Conservation (phyloP, 1,284 basidiomycete genomes). For the Leccinum huronense region DNA sequence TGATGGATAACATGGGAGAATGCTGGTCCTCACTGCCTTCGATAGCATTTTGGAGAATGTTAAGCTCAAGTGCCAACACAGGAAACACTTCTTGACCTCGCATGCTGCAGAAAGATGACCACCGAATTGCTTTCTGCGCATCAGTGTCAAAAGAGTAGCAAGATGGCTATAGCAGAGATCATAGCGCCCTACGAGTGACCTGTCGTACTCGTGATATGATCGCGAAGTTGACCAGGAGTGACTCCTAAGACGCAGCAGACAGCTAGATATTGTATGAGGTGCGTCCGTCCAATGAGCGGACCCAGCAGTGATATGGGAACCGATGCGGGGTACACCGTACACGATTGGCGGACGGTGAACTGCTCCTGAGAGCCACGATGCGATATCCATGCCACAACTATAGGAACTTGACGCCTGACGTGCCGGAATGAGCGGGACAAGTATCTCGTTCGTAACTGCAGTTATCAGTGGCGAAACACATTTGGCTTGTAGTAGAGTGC, state of each 20-base stretch:
- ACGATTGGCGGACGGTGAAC: slow-evolving; percentile 70
- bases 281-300: slow-evolving; percentile 94
- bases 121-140: slow-evolving; percentile 79
- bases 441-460: slow-evolving; percentile 62
- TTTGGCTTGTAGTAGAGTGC: slow-evolving; percentile 81
- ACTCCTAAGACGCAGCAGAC: slow-evolving; percentile 74
- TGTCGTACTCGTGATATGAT: slow-evolving; percentile 80
- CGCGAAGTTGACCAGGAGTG: slow-evolving; percentile 78
- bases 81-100: slow-evolving; percentile 96
- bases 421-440: slow-evolving; percentile 75
- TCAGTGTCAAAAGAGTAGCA: slow-evolving; percentile 77
- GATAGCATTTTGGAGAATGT: slow-evolving; percentile 82
- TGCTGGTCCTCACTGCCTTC: slow-evolving; percentile 93
- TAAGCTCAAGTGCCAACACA: slow-evolving; percentile 86
- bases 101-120: slow-evolving; percentile 92
- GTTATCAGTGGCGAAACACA: slow-evolving; percentile 77
- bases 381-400: slow-evolving; percentile 77
- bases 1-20: slow-evolving; percentile 90
- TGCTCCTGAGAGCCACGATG: slow-evolving; percentile 83
- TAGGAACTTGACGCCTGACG: slow-evolving; percentile 71
- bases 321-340: slow-evolving; percentile 92
- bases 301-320: slow-evolving; percentile 78
- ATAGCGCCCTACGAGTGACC: slow-evolving; percentile 95
- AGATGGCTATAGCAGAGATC: slow-evolving; percentile 81
- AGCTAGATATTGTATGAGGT: slow-evolving; percentile 90